Base-by-base conservation (phyloP, 106 monocot species). In the Dioscorea dumetorum region DNA sequence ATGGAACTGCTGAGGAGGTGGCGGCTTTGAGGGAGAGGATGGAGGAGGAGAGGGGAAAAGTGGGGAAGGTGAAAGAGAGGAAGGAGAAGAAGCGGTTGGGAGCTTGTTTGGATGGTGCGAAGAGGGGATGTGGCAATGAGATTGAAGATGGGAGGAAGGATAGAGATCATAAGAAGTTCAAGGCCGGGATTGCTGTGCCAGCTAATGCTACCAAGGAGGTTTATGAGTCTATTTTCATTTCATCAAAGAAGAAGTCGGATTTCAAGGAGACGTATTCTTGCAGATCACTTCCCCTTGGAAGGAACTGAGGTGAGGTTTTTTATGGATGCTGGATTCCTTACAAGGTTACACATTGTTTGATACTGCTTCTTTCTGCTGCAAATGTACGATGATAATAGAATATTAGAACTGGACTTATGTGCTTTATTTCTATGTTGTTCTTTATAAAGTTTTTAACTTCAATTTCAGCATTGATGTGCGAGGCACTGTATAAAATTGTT, bases 171-270 rank as follows among this genome's bases (percentile, higher is more conserved):
- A 95, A 95, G 73, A 81, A 81, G 71, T 91, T 91, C 73, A 91
- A 80, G 76, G 95, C 95, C 0, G 63, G 74, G 14, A 84, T 84
- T 76, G 73, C 79, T 59, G 84, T 78, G 4, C 95, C 95, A 0
- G 86, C 73, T 0, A 66, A 97, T 82, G 95, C 95, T 0, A 97
- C 79, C 0, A 97, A 97, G 78, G 88, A 89, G 64, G 84, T 97
- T 14, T 97, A 91, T 77, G 95, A 88, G 12, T 97, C 95, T 0
- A 89, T 97, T 13, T 97, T 97, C 50, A 97, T 86, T 18, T 91
- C 91, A 8, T 97, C 95, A 0, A 88, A 73, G 66, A 97, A 97
- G 70, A 97, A 97, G 70, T 68, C 71, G 10, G 79, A 84, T 8
- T 69, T 84, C 49, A 97, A 86, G 73, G 95, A 97, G 76, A 91